Conservation (phyloP, 1,284 basidiomycete genomes). For the Chalciporus sp. region DNA sequence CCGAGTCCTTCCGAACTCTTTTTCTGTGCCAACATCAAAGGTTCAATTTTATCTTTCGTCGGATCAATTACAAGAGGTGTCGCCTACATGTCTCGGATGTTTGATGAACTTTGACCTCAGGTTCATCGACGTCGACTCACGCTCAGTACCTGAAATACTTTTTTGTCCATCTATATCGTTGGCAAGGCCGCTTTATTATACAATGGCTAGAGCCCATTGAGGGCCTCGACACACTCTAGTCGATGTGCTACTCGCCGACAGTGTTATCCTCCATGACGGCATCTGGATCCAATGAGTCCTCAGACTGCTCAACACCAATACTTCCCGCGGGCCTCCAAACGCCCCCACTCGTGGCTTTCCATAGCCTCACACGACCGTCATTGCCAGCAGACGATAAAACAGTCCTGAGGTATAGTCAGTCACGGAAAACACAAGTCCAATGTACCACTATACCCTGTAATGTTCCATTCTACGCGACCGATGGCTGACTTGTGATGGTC, state of each 20-base stretch:
- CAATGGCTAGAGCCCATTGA: no score
- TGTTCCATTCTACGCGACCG: slow-evolving; percentile 83
- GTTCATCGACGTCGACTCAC: no score
- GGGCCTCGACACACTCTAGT: background rate
- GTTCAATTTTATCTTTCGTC: no score
- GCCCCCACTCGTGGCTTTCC: slow-evolving; percentile 80
- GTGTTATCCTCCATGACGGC: slow-evolving; percentile 34
- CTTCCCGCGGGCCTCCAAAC: slow-evolving; percentile 80
- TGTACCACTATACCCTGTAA: slow-evolving; percentile 68
- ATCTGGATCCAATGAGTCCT: slow-evolving; percentile 49
- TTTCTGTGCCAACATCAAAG: no score
- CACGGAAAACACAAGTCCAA: background rate
- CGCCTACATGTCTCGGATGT: no score
- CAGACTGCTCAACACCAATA: slow-evolving; percentile 73
- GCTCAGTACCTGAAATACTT: no score
- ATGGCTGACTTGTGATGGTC: slow-evolving; percentile 80
- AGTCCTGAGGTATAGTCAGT: slow-evolving; percentile 55
- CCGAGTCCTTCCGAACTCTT: no score
- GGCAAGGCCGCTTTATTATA: background rate
- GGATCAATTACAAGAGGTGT: no score
- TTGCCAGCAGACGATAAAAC: slow-evolving; percentile 88
- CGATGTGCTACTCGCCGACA: slow-evolving; percentile 21
- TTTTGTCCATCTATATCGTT: background rate
- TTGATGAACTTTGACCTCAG: no score
- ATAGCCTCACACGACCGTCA: slow-evolving; percentile 85